Base-by-base conservation (phyloP, 148 eudicot genomes). In the Fallopia convolvulus region DNA sequence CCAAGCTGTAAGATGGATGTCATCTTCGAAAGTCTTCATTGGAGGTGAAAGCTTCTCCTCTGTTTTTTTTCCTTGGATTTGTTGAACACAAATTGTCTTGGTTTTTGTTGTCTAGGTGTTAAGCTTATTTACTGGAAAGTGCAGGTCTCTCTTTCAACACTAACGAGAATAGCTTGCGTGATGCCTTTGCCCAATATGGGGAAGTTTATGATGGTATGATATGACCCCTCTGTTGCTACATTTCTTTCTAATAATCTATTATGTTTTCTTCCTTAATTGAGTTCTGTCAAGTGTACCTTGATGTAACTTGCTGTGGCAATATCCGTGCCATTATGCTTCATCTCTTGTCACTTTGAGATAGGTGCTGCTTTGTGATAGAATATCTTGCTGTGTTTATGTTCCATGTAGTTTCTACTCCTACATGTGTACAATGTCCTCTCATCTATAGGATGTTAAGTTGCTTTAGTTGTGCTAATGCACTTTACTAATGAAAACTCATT, bases 151-250 rank as follows among this genome's bases (percentile, higher is more conserved):
- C 99, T 14, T 94, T 82, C 75, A 71, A 49, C 60, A 81, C 88
- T 21, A 91, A 90, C 83, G 99, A 94, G 18, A 63, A 68, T 6
- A 70, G 80, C 77, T 79, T 94, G 72, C 44, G 66, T 63, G 88
- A 94, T 42, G 83, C 87, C 77, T 94, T 94, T 75, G 32, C 81
- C 8, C 84, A 85, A 72, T 92, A 94, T 72, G 99, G 99, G 53
- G 81, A 88, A 39, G 97, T 94, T 70, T 13, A 78, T n/a, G 99
- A 94, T 68, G 99, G 99, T 94, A 70, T 55, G 14, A 61, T 94
- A 70, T 55, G 14, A 61, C 5, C 68, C 39, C 15, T 30, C 15
- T 26, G 68, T 58, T 58, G 68, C 68, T 61, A 30, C 30, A 60
- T 21, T 23, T 21, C 15, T 9, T 60, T 21, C 33, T 60, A 21